Evolutionary conservation across 805 yeast genomes (phyloP).

Genomic region (Barnettozyma salicaria): DNA sequence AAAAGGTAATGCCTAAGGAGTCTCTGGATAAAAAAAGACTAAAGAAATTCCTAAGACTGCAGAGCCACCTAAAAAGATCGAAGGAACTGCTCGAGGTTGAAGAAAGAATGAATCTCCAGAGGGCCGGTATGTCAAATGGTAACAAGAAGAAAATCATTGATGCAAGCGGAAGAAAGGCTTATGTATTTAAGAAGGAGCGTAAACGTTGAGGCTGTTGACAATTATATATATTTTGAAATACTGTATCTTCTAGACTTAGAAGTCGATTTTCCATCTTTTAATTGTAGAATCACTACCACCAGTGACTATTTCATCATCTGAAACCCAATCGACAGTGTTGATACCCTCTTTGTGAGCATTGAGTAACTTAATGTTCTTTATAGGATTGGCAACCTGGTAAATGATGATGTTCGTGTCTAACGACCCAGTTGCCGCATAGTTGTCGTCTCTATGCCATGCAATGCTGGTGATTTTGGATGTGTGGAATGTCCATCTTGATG

Average conservation of each 20-base stretch:
- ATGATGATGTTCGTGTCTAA: constrained; percentile 76
- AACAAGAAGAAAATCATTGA: constrained; percentile 69
- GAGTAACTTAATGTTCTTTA: constrained; percentile 63
- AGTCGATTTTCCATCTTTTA: constrained; percentile 55
- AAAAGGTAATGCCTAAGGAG: constrained; percentile 29
- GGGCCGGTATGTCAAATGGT: constrained; percentile 88
- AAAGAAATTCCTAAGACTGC: constrained; percentile 52
- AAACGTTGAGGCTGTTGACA: constrained; percentile 36
- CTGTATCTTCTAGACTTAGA: constrained; percentile 6
- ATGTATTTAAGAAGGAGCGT: constrained; percentile 81
- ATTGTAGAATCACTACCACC: constrained; percentile 80
- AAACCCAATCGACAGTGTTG: constrained; percentile 62
- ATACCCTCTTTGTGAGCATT: constrained; percentile 91
- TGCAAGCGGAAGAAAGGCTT: constrained; percentile 60
- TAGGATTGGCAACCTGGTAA: constrained; percentile 74
- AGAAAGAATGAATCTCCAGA: constrained; percentile 66
- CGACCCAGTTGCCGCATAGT: constrained; percentile 71
- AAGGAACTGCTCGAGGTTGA: constrained; percentile 63
- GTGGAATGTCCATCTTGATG: constrained; percentile 96
- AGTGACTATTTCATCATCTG: constrained; percentile 46
- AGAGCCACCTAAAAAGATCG: constrained; percentile 64
- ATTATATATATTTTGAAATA: neutral
- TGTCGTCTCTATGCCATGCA: constrained; percentile 72
- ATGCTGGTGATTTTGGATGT: constrained; percentile 74
- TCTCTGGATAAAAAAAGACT: constrained; percentile 48